These are phyloP conservation scores for Acanthamoeba sp. DNA, from an alignment of 208 protist genomes.

Conservation along the genomic window DNA sequence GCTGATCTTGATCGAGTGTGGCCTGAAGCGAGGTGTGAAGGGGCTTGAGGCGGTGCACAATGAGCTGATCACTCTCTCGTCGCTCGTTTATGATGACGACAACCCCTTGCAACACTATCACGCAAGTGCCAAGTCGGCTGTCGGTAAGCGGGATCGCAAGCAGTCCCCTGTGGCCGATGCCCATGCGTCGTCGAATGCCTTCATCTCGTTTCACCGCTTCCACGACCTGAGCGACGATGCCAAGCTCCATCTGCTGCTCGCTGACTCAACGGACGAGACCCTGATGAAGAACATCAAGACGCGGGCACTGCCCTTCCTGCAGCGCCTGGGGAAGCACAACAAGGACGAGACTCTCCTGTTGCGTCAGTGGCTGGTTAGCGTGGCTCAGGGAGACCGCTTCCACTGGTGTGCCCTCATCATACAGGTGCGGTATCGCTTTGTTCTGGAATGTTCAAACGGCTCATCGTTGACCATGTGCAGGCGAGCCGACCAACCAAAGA, in stretches of 20 bases:
- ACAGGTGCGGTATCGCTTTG: background rate
- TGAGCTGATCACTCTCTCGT: conserved; percentile 2
- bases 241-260: conserved; percentile 13
- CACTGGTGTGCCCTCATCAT: conserved; percentile 46
- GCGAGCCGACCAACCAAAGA: conserved; percentile 14
- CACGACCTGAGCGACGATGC: conserved; percentile 20
- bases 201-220: conserved; percentile 47
- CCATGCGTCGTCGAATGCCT: background rate
- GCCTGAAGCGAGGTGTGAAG: background rate
- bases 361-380: background rate
- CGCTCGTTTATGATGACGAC: conserved; percentile 25
- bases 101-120: background rate
- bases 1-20: conserved; percentile 34
- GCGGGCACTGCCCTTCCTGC: conserved; percentile 40
- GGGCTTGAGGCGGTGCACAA: background rate
- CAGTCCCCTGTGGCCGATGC: background rate
- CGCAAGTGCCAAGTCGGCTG: background rate
- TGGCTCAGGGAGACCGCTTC: conserved; percentile 39
- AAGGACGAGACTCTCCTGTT: background rate
- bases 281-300: conserved; percentile 30
- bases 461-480: background rate
- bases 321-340: background rate
- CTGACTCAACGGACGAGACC: conserved; percentile 49
- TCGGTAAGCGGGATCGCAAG: background rate
- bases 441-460: background rate